Evolutionary conservation across 148 eudicot genomes (phyloP).

Genomic region (Vaccinium myrtillus): DNA sequence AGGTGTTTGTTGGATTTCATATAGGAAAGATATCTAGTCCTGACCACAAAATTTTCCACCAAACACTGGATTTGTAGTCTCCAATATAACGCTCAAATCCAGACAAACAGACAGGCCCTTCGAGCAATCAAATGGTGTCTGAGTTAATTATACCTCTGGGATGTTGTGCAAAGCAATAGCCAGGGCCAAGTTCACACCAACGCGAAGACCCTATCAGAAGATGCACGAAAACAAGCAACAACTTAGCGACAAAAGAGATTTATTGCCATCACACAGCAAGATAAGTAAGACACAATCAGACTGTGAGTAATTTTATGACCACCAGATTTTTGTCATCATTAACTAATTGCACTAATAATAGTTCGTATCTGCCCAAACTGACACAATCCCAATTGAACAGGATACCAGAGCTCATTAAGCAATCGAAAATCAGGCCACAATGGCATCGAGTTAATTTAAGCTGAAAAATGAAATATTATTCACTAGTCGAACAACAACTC

Average conservation of each 20-base stretch:
- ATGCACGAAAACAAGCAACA: slow-evolving; percentile 15
- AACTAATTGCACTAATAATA: background rate
- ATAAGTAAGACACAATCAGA: background rate
- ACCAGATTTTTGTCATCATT: background rate
- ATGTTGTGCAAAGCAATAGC: slow-evolving; percentile 98
- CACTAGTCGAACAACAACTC: background rate
- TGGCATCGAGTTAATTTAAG: background rate
- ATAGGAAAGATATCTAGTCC: background rate
- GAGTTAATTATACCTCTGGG: slow-evolving; percentile 69
- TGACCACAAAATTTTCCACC: background rate
- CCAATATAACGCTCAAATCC: background rate
- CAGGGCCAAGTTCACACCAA: slow-evolving; percentile 90
- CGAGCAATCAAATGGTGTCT: background rate
- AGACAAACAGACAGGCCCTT: background rate
- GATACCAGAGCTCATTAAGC: background rate
- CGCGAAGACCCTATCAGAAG: slow-evolving; percentile 78
- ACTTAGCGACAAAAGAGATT: background rate
- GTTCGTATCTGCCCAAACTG: background rate
- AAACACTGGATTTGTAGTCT: background rate
- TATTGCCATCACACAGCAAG: background rate
- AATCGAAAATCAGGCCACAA: background rate
- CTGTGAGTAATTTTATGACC: background rate
- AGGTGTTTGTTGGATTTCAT: background rate
- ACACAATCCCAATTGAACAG: background rate
- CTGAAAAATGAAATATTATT: background rate